A percentile compares a stretch with the other conserved stretches of the same genome.
These are phyloP conservation scores for Sporothrix inflata DNA, from an alignment of 2,329 filamentous ascomycete species.

Conservation along the genomic window DNA sequence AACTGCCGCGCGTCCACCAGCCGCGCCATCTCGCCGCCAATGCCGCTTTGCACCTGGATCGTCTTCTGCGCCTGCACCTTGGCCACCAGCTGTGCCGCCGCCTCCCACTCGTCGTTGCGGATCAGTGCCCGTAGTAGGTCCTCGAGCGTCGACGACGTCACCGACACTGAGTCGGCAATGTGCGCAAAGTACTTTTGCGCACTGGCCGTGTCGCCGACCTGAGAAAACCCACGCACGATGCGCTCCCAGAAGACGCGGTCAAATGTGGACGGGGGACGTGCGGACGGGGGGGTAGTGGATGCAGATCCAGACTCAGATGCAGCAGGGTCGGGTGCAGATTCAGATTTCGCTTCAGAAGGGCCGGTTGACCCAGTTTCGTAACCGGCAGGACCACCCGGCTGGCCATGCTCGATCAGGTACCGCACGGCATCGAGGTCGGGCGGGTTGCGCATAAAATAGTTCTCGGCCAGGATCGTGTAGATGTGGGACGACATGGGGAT, in stretches of 20 bases:
- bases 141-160: constrained; percentile 48
- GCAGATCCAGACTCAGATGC: background rate
- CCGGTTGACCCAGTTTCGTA: background rate
- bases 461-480: constrained; percentile 72
- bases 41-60: constrained; percentile 31
- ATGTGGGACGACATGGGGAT: constrained; percentile 65
- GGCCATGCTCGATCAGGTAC: constrained; percentile 58
- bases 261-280: constrained; percentile 33
- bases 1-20: constrained; percentile 43
- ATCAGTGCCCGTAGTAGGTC: constrained; percentile 47
- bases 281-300: background rate
- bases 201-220: constrained; percentile 52
- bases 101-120: constrained; percentile 32
- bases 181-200: constrained; percentile 56
- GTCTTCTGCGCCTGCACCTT: constrained; percentile 36
- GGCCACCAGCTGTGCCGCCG: constrained; percentile 38
- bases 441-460: constrained; percentile 63
- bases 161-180: constrained; percentile 46
- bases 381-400: constrained; percentile 5
- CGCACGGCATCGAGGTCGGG: constrained; percentile 65
- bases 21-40: constrained; percentile 31
- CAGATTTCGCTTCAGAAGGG: background rate
- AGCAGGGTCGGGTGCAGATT: background rate
- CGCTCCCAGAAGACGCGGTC: constrained; percentile 73
- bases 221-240: constrained; percentile 68